These are phyloP conservation scores for Podospora sp. DNA, from an alignment of 495 filamentous ascomycete species.

Conservation along the genomic window DNA sequence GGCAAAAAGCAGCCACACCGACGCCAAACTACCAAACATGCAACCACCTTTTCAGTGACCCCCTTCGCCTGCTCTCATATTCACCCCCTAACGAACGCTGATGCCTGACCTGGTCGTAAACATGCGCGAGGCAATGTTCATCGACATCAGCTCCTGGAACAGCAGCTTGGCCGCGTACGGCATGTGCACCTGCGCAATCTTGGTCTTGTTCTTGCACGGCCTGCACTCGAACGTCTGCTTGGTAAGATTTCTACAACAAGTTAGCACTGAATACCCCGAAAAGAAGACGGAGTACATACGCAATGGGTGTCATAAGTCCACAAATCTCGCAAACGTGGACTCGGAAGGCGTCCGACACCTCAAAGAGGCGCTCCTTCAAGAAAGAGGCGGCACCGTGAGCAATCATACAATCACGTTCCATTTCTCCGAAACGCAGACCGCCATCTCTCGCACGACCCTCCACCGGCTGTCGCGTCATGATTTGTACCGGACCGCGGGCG, in stretches of 20 bases:
- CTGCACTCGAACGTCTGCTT: conserved; percentile 95
- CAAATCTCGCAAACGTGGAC: conserved; percentile 99
- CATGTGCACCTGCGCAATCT: conserved; percentile 95
- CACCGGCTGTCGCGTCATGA: conserved; percentile 96
- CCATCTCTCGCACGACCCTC: conserved; percentile 97
- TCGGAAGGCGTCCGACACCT: conserved; percentile 96
- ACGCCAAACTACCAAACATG: conserved; percentile 35
- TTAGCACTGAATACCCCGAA: conserved; percentile 29
- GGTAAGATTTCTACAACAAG: conserved; percentile 73
- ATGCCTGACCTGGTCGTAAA: conserved; percentile 83
- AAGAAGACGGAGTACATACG: conserved; percentile 66
- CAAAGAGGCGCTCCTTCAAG: conserved; percentile 95
- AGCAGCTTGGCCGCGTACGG: conserved; percentile 97
- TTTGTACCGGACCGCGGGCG: conserved; percentile 93
- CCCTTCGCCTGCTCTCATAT: too few species aligned
- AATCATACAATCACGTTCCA: conserved; percentile 99
- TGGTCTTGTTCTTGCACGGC: conserved; percentile 97
- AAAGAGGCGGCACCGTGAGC: conserved; percentile 95
- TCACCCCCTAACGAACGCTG: conserved; percentile 63
- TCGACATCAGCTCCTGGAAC: conserved; percentile 95
- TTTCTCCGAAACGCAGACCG: conserved; percentile 98
- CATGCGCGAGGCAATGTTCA: conserved; percentile 98
- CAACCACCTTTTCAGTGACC: conserved; percentile 18
- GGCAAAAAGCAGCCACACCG: conserved; percentile 13
- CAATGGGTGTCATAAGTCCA: conserved; percentile 97